Percentiles rank a stretch among this genome's conserved stretches.
These are phyloP conservation scores for Phanerochaete sordida DNA, from an alignment of 768 basidiomycete genomes.

Conservation along the genomic window DNA sequence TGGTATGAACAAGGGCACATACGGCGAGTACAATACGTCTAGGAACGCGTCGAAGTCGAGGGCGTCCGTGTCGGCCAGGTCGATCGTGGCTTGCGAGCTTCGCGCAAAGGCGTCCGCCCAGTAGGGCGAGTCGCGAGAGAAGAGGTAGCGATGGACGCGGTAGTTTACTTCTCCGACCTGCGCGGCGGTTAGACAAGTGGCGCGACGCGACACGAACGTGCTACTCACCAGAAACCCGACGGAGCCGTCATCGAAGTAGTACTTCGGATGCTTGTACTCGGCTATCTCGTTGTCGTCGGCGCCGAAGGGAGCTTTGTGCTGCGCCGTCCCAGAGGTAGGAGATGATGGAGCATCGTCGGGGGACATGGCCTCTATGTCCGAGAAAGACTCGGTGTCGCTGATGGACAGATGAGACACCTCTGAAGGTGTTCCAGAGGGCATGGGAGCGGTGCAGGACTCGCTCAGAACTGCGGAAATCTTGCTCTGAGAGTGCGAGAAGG, in stretches of 20 bases:
- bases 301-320: not conserved
- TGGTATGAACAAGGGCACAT: not conserved
- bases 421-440: not conserved
- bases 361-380: not conserved
- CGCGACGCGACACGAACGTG: not conserved
- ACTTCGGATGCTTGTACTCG: not conserved
- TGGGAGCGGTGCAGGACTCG: no score
- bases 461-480: no score
- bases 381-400: not conserved
- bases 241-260: not conserved
- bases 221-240: not conserved
- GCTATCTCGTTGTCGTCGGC: not conserved
- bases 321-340: no score
- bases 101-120: not conserved
- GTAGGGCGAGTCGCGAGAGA: not conserved
- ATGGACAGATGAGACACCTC: not conserved
- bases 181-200: not conserved
- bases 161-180: not conserved
- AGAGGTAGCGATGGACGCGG: not conserved
- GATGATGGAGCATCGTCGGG: not conserved
- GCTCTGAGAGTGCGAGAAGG: no score
- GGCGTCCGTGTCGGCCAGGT: not conserved
- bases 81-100: no score
- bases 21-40: not conserved
- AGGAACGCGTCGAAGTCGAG: not conserved